A percentile compares a stretch with the other conserved stretches of the same genome.
phyloP scores from a whole-genome alignment of 805 yeast species.

The Yarrowia keelungensis region DNA sequence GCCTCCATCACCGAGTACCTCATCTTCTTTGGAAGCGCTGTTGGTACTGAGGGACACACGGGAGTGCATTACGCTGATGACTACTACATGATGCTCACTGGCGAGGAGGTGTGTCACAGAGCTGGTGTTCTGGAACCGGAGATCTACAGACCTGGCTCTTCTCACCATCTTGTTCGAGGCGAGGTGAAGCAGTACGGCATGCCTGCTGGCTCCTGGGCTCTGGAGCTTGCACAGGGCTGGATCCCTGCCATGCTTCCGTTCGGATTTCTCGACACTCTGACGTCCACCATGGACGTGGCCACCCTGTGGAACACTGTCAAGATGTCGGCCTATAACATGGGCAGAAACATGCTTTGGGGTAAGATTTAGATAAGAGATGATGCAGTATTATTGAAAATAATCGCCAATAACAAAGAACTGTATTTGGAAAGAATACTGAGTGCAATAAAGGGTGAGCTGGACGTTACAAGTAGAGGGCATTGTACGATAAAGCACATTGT shows the following conservation, averaged over 20 bases:
- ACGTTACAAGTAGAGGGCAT: too few species aligned
- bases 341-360: conserved; percentile 66
- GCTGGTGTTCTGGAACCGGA: conserved; percentile 70
- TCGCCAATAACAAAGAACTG: too few species aligned
- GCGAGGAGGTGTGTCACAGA: conserved; percentile 74
- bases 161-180: conserved; percentile 79
- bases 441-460: too few species aligned
- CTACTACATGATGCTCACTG: conserved; percentile 87
- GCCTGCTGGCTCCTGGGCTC: conserved; percentile 83
- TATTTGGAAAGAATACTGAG: too few species aligned
- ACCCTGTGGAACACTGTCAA: conserved; percentile 73
- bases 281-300: conserved; percentile 79
- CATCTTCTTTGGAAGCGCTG: conserved; percentile 90
- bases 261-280: conserved; percentile 81
- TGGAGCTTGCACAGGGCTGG: conserved; percentile 98
- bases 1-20: conserved; percentile 93
- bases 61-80: conserved; percentile 98
- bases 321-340: conserved; percentile 81
- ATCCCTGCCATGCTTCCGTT: conserved; percentile 97
- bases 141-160: conserved; percentile 84
- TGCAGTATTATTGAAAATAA: too few species aligned
- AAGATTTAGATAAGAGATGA: conserved; percentile 59
- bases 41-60: conserved; percentile 96
- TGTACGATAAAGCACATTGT: too few species aligned
- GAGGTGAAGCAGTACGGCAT: conserved; percentile 81